phyloP scores from a whole-genome alignment of 2,329 filamentous ascomycete genomes.

The Aspergillus ochraceoroseus region DNA sequence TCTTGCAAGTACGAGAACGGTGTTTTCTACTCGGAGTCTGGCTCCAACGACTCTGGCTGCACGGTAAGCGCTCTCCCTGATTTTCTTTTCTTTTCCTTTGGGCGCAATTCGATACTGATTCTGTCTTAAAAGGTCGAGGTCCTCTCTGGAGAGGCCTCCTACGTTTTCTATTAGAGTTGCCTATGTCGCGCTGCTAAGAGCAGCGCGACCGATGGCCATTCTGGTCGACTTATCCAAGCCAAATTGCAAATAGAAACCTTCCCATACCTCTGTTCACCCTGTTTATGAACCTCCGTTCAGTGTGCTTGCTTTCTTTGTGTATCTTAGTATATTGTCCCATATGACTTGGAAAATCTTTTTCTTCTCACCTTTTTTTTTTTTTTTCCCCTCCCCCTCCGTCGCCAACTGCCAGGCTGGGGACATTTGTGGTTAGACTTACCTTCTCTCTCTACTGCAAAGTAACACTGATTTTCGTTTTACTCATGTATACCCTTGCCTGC shows the following conservation, averaged over 20 bases:
- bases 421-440: constrained; percentile 24
- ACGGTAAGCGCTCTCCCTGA: constrained; percentile 63
- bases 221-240: constrained; percentile 3
- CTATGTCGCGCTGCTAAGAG: constrained; percentile 7
- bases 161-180: constrained; percentile 41
- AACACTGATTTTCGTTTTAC: constrained; percentile 16
- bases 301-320: constrained; percentile 34
- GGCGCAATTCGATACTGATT: not conserved
- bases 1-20: constrained; percentile 64
- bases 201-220: constrained; percentile 4
- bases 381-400: constrained; percentile 24
- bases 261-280: constrained; percentile 21
- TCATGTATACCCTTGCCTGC: constrained; percentile 10
- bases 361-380: constrained; percentile 26
- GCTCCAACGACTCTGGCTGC: constrained; percentile 60
- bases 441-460: constrained; percentile 22
- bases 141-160: constrained; percentile 48
- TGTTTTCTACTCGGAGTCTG: constrained; percentile 52
- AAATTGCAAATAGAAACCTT: constrained; percentile 19
- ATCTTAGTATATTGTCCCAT: constrained; percentile 34
- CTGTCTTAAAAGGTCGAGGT: constrained; percentile 44
- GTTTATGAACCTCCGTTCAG: constrained; percentile 29
- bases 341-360: constrained; percentile 27
- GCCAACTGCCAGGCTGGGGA: constrained; percentile 18
- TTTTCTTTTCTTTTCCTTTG: not conserved